These are phyloP conservation scores for Fraxinus baroniana DNA, from an alignment of 305 asterid genomes.

Conservation along the genomic window DNA sequence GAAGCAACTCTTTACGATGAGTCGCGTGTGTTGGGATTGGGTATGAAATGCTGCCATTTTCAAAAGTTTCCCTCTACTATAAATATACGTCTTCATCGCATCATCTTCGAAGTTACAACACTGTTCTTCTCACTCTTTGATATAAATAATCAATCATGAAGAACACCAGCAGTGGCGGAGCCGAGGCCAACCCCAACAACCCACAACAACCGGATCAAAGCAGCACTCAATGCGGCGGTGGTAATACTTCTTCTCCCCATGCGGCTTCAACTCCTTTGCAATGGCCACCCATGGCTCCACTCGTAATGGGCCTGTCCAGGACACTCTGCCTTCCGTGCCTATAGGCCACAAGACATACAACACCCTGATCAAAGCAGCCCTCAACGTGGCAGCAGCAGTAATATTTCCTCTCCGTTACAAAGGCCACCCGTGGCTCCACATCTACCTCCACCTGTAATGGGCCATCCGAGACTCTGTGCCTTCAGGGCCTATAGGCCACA, in stretches of 20 bases:
- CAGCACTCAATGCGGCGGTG: not conserved
- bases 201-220: not conserved
- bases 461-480: not conserved
- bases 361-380: not conserved
- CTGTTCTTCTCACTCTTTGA: not conserved
- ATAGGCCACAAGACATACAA: not conserved
- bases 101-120: not conserved
- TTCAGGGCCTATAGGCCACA: not conserved
- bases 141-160: not conserved
- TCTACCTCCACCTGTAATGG: not conserved
- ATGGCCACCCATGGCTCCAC: not conserved
- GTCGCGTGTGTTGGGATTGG: not conserved
- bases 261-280: not conserved
- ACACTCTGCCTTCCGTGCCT: not conserved
- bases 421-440: not conserved
- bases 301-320: not conserved
- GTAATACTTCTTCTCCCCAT: too few relatives aligned
- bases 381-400: not conserved
- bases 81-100: not conserved
- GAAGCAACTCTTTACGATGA: not conserved
- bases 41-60: not conserved
- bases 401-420: not conserved
- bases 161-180: not conserved
- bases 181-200: not conserved
- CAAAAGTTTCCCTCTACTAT: not conserved